Conservation (phyloP, 1,139 yeast genomes). For the Pichia sp. region DNA sequence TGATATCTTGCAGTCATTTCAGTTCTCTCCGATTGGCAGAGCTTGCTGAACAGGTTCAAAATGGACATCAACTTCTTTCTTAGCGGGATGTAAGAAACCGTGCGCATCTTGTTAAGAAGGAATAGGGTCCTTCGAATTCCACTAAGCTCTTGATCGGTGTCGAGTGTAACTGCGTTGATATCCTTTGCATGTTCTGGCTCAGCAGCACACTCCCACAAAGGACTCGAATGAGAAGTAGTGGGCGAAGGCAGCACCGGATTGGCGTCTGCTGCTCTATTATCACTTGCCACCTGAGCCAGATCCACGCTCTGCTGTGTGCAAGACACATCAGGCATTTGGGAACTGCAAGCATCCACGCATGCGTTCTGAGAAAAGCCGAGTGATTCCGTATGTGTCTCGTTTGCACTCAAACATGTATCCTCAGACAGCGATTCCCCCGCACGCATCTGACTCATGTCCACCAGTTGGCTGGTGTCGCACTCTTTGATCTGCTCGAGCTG, state of each 20-base stretch:
- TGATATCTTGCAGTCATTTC: constrained; percentile 3
- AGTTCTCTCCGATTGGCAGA: neutral
- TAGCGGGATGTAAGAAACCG: neutral
- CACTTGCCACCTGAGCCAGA: neutral
- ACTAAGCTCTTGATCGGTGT: neutral
- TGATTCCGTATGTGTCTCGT: neutral
- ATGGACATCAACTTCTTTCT: neutral
- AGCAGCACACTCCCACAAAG: no score
- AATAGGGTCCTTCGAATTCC: neutral
- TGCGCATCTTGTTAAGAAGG: neutral
- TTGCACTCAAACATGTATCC: neutral
- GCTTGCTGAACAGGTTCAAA: neutral
- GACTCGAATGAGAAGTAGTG: neutral
- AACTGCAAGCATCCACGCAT: neutral
- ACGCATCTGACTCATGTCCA: no score
- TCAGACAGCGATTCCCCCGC: neutral
- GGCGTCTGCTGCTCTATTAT: neutral
- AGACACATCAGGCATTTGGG: neutral
- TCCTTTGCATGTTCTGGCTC: no score
- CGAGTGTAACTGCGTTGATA: neutral
- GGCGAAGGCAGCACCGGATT: neutral
- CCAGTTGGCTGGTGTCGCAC: neutral
- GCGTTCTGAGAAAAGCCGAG: neutral
- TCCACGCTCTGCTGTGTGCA: neutral
- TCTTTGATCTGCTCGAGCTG: neutral